These are phyloP conservation scores for Volvox africanus DNA, from an alignment of 139 green algal genomes.

Conservation along the genomic window DNA sequence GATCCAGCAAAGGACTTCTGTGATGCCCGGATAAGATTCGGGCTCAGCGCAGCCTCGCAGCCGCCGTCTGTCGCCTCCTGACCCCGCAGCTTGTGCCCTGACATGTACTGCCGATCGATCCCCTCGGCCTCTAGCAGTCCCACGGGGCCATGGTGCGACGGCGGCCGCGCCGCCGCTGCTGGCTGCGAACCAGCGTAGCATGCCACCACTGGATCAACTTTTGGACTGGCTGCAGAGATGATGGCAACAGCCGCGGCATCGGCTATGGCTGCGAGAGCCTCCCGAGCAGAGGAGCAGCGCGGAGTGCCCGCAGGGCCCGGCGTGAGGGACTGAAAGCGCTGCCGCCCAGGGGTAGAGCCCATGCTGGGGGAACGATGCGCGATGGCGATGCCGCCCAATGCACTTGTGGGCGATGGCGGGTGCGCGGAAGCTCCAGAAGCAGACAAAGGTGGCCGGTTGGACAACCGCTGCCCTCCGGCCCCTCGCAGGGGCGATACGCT, in stretches of 20 bases:
- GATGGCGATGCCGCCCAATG: not conserved
- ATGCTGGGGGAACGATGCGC: not conserved
- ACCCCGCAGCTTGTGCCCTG: not conserved
- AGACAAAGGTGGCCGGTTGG: not conserved
- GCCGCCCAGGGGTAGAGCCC: not conserved
- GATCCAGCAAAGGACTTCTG: too few species aligned
- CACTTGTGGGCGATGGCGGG: not conserved
- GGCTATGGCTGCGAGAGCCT: not conserved
- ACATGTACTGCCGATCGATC: not conserved
- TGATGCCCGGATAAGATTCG: not conserved
- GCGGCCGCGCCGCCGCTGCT: not conserved
- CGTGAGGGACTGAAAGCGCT: not conserved
- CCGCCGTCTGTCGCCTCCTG: not conserved
- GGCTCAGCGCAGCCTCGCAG: not conserved
- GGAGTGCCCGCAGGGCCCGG: not conserved
- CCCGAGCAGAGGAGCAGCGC: conserved; percentile 1
- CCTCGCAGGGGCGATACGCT: not conserved
- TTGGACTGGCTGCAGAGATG: not conserved
- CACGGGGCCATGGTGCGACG: not conserved
- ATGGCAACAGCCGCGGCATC: not conserved
- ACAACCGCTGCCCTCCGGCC: not conserved
- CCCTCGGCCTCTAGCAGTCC: not conserved
- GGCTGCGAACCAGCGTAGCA: too few species aligned
- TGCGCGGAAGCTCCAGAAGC: not conserved
- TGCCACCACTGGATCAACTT: not conserved